These are phyloP conservation scores for Tylopilus subfusipes DNA, from an alignment of 768 basidiomycete species.

Conservation along the genomic window DNA sequence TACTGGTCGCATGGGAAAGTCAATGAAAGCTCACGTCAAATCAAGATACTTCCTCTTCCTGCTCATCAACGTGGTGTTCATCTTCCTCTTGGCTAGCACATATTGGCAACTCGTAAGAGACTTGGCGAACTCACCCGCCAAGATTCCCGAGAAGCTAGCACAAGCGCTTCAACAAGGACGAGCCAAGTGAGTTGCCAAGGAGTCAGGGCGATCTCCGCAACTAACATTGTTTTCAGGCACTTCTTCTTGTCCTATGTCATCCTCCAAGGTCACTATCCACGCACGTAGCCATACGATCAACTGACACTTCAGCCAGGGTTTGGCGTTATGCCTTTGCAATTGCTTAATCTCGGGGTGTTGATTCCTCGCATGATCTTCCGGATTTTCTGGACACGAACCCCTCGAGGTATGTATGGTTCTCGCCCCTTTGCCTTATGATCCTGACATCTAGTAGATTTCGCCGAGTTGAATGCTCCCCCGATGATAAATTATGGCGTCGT, in stretches of 20 bases:
- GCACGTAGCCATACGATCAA: not conserved
- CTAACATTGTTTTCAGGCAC: constrained; percentile 42
- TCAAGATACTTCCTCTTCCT: constrained; percentile 90
- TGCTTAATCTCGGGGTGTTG: constrained; percentile 87
- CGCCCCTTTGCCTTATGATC: not conserved
- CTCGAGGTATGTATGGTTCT: constrained; percentile 59
- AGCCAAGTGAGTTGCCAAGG: constrained; percentile 48
- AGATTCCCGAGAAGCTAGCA: constrained; percentile 92
- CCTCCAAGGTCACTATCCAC: constrained; percentile 56
- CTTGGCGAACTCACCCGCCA: constrained; percentile 88
- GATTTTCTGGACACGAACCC: constrained; percentile 80
- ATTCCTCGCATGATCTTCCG: constrained; percentile 74
- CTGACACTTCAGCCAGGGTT: constrained; percentile 47
- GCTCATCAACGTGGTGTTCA: constrained; percentile 88
- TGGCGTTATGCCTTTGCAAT: constrained; percentile 93
- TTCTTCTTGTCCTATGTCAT: constrained; percentile 86
- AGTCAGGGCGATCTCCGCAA: not conserved
- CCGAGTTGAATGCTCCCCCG: constrained; percentile 94
- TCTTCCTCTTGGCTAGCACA: constrained; percentile 87
- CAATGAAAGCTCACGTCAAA: constrained; percentile 6
- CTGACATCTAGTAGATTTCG: constrained; percentile 63
- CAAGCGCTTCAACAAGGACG: constrained; percentile 72
- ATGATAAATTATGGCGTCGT: constrained; percentile 98
- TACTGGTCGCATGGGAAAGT: not conserved
- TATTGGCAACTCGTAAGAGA: constrained; percentile 91